A percentile compares a stretch with the other conserved stretches of the same genome.
Evolutionary conservation across 768 basidiomycete genomes (phyloP).

Genomic region (Suillus cothurnatus): DNA sequence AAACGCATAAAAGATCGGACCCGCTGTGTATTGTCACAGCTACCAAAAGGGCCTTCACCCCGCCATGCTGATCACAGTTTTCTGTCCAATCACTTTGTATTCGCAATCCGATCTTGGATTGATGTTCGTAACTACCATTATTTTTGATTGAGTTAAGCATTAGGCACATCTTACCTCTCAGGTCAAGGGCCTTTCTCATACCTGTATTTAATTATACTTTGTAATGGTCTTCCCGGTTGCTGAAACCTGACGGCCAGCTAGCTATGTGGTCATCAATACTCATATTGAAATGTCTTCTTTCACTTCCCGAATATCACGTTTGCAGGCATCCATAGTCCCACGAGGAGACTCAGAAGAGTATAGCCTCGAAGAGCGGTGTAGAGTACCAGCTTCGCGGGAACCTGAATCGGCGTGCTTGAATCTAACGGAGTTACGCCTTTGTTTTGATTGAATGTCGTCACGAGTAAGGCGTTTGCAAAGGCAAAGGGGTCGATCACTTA

Average conservation of each 20-base stretch:
- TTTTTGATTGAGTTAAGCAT: slow-evolving; percentile 5
- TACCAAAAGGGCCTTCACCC: neutral
- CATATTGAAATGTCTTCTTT: neutral
- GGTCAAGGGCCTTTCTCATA: neutral
- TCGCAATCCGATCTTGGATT: slow-evolving; percentile 79
- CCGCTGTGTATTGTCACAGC: neutral
- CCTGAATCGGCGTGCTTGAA: neutral
- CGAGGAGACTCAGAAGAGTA: neutral
- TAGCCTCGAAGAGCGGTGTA: neutral
- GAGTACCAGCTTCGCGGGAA: neutral
- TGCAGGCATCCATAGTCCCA: neutral
- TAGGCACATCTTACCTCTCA: neutral
- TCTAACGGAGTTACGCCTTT: neutral
- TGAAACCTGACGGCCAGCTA: neutral
- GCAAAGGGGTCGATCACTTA: slow-evolving; percentile 3
- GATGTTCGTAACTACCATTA: neutral
- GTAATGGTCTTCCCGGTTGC: neutral
- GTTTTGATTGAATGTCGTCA: slow-evolving; percentile 2
- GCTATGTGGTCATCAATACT: neutral
- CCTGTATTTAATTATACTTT: slow-evolving; percentile 1
- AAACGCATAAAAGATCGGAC: slow-evolving; percentile 12
- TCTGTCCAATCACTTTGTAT: slow-evolving; percentile 57
- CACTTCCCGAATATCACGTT: neutral
- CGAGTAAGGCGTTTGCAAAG: neutral
- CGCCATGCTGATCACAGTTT: slow-evolving; percentile 23